Evolutionary conservation across 768 basidiomycete genomes (phyloP).

Genomic region (Macrolepiota dolichaula): DNA sequence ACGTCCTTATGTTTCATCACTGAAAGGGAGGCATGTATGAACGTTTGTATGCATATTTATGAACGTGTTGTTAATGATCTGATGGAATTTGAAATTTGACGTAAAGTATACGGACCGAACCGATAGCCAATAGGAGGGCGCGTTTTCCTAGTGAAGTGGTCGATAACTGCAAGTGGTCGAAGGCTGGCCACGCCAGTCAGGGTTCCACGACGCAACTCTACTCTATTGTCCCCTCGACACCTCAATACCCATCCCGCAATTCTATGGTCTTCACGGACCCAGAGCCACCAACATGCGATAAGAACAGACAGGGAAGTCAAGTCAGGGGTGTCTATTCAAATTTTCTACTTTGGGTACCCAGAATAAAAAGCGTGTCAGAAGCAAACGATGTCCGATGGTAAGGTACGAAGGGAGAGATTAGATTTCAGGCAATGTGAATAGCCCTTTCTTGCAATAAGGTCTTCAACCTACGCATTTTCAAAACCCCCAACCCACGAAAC

Average conservation of each 20-base stretch:
- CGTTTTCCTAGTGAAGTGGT: neutral
- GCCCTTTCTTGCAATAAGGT: too few relatives aligned
- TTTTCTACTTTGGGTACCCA: neutral
- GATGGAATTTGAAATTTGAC: neutral
- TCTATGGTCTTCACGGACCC: neutral
- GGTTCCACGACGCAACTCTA: neutral
- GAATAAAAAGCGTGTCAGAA: neutral
- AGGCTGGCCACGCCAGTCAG: neutral
- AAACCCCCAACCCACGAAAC: too few relatives aligned
- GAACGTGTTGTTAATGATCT: neutral
- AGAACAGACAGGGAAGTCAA: neutral
- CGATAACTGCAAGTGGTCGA: neutral
- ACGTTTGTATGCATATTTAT: neutral
- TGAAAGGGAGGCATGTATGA: neutral
- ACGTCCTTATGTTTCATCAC: conserved; percentile 1
- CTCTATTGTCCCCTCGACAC: neutral
- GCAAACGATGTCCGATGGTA: neutral
- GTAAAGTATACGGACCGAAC: neutral
- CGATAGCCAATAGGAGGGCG: neutral
- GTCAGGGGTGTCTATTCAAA: neutral
- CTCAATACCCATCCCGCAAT: neutral
- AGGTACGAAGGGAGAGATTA: too few relatives aligned
- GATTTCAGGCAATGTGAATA: too few relatives aligned
- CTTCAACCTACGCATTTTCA: too few relatives aligned
- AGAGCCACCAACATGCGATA: neutral